A percentile compares a stretch with the other conserved stretches of the same genome.
phyloP scores from a whole-genome alignment of 148 eudicot species.

The Drosera capensis region DNA sequence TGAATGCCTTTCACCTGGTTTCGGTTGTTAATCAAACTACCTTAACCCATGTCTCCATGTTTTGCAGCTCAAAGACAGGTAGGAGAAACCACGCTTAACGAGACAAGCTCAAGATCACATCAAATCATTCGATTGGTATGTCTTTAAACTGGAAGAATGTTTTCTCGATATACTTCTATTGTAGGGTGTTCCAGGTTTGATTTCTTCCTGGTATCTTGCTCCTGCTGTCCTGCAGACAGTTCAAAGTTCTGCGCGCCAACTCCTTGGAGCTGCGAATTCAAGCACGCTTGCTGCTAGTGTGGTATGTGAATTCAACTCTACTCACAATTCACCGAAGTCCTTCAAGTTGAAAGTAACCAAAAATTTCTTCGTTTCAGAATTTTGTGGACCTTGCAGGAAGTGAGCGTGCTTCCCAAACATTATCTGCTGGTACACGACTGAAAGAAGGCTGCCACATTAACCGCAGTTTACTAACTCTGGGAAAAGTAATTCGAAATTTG shows the following conservation, averaged over 20 bases:
- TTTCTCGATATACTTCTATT: background rate
- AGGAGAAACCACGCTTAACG: conserved; percentile 85
- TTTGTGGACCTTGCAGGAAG: conserved; percentile 99
- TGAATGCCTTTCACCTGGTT: background rate
- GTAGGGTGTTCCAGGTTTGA: background rate
- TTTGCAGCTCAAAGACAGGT: conserved; percentile 84
- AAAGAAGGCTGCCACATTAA: conserved; percentile 96
- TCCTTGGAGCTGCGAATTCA: conserved; percentile 30
- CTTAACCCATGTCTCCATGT: background rate
- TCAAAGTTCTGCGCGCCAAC: conserved; percentile 61
- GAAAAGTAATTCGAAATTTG: conserved; percentile 77
- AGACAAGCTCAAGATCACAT: conserved; percentile 86
- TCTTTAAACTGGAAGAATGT: too few species aligned
- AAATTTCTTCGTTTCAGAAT: conserved; percentile 24
- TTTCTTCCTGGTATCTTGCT: background rate
- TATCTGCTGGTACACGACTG: conserved; percentile 58
- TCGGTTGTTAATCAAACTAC: background rate
- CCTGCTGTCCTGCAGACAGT: conserved; percentile 28
- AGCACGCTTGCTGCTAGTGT: conserved; percentile 72
- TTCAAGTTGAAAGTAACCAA: background rate
- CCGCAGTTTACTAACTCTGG: conserved; percentile 73
- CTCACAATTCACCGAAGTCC: background rate
- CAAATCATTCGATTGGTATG: conserved; percentile 85
- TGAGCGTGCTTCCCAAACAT: conserved; percentile 89
- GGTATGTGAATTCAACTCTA: conserved; percentile 27